A percentile compares a stretch with the other conserved stretches of the same genome.
These are phyloP conservation scores for Mycena vulgaris DNA, from an alignment of 768 basidiomycete genomes.

Conservation along the genomic window DNA sequence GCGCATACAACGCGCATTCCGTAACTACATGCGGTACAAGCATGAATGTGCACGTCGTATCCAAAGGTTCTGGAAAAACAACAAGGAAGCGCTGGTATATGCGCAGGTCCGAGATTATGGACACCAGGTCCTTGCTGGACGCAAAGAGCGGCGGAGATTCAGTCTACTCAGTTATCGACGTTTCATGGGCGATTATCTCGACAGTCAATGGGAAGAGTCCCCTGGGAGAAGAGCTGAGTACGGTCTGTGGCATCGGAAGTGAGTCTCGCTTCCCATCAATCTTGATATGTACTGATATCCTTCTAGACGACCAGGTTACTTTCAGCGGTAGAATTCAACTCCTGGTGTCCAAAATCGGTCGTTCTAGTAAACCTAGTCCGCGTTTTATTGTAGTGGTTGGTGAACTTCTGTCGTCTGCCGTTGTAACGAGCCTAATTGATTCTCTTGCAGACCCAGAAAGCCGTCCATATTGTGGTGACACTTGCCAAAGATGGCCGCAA, in stretches of 20 bases:
- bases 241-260: constrained; percentile 84
- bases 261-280: constrained; percentile 44
- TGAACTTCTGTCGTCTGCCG: constrained; percentile 27
- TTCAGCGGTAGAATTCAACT: constrained; percentile 90
- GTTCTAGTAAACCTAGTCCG: constrained; percentile 94
- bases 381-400: constrained; percentile 92
- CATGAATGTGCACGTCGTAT: constrained; percentile 96
- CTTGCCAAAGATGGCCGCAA: constrained; percentile 73
- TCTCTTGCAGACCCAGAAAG: constrained; percentile 80
- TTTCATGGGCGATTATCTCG: constrained; percentile 97
- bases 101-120: constrained; percentile 95
- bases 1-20: constrained; percentile 96
- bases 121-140: constrained; percentile 89
- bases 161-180: constrained; percentile 94
- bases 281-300: background rate
- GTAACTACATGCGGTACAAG: constrained; percentile 96
- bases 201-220: constrained; percentile 87
- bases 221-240: constrained; percentile 81
- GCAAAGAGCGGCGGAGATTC: constrained; percentile 95
- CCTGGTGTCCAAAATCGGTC: constrained; percentile 85
- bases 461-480: constrained; percentile 82
- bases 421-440: constrained; percentile 7
- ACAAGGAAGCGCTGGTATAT: constrained; percentile 94
- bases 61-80: constrained; percentile 98
- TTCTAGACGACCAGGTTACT: constrained; percentile 78